These are phyloP conservation scores for Auriscalpium orientale DNA, from an alignment of 768 basidiomycete genomes.

Conservation along the genomic window DNA sequence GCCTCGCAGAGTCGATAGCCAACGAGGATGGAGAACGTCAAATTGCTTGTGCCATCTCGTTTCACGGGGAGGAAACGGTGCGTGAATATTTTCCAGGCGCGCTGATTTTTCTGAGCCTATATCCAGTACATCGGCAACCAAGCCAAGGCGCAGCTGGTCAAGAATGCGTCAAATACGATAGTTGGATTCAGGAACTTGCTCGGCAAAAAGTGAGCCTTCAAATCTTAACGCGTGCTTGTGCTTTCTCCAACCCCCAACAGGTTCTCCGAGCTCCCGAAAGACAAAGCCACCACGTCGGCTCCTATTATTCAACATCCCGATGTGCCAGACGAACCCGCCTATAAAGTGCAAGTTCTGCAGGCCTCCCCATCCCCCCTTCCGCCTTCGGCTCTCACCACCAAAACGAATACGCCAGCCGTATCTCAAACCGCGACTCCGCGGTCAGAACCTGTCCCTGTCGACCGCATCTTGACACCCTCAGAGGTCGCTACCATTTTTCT, in stretches of 20 bases:
- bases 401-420: conserved; percentile 52
- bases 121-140: conserved; percentile 90
- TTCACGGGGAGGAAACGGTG: conserved; percentile 86
- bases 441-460: conserved; percentile 57
- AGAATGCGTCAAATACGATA: conserved; percentile 91
- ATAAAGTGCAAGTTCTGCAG: conserved; percentile 75
- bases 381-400: conserved; percentile 36
- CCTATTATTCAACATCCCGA: conserved; percentile 74
- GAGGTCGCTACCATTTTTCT: conserved; percentile 87
- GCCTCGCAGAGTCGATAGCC: conserved; percentile 88
- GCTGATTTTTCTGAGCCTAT: neutral
- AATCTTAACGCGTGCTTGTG: neutral
- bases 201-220: conserved; percentile 71
- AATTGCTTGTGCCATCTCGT: conserved; percentile 90
- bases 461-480: conserved; percentile 70
- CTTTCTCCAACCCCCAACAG: conserved; percentile 27
- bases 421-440: conserved; percentile 66
- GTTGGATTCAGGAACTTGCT: conserved; percentile 90
- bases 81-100: conserved; percentile 23
- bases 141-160: conserved; percentile 89
- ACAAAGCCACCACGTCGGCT: conserved; percentile 46
- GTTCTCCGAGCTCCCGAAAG: conserved; percentile 66
- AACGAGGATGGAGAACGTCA: conserved; percentile 99
- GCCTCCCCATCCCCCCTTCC: conserved; percentile 68
- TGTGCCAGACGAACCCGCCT: conserved; percentile 64